phyloP scores from a whole-genome alignment of 2,329 filamentous ascomycete species.

The Aspergillus sojae region DNA sequence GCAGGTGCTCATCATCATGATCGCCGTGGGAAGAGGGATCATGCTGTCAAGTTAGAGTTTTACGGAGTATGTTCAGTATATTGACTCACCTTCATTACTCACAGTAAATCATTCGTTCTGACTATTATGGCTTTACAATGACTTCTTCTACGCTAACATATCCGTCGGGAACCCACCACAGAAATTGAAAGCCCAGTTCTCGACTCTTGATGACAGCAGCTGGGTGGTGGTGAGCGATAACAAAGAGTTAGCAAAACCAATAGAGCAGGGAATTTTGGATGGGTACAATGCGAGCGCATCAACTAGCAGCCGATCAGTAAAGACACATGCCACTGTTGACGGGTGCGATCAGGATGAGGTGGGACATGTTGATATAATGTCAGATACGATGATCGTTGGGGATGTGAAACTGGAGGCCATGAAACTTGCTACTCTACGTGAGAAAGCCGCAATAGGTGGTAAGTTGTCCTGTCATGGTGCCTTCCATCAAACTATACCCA shows the following conservation, averaged over 20 bases:
- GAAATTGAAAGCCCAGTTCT: background rate
- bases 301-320: background rate
- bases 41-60: background rate
- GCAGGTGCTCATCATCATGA: background rate
- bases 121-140: background rate
- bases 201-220: background rate
- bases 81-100: background rate
- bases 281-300: background rate
- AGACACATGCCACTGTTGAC: background rate
- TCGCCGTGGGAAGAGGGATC: background rate
- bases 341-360: background rate
- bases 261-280: background rate
- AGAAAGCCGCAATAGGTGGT: background rate
- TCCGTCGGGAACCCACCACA: background rate
- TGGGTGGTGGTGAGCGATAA: background rate
- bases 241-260: background rate
- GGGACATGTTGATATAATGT: background rate
- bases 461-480: background rate
- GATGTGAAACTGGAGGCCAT: background rate
- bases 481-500: background rate
- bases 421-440: background rate
- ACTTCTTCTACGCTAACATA: background rate
- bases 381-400: background rate
- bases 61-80: background rate
- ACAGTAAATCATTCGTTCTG: background rate